Percentiles rank a stretch among this genome's conserved stretches.
These are phyloP conservation scores for Galerina marginata DNA, from an alignment of 768 basidiomycete genomes.

Conservation along the genomic window DNA sequence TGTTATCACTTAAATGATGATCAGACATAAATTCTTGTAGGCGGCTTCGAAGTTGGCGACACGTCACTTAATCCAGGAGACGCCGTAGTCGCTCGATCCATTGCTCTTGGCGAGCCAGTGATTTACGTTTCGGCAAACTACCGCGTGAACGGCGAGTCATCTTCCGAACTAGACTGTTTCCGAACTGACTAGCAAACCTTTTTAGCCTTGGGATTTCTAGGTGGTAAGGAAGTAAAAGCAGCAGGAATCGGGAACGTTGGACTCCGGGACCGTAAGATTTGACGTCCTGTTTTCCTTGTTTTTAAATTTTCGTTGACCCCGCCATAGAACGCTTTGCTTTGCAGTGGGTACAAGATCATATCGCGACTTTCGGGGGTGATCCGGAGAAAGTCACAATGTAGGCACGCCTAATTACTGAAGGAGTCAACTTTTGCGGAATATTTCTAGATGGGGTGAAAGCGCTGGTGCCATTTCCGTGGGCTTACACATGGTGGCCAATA, in stretches of 20 bases:
- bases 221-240: constrained; percentile 41
- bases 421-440: neutral
- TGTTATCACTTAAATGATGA: neutral
- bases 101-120: constrained; percentile 36
- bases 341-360: constrained; percentile 59
- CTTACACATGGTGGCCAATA: constrained; percentile 20
- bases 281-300: neutral
- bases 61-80: constrained; percentile 27
- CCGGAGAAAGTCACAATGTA: constrained; percentile 47
- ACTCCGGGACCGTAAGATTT: constrained; percentile 51
- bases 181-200: neutral
- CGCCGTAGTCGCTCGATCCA: constrained; percentile 37
- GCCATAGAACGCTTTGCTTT: constrained; percentile 50
- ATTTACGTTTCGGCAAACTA: constrained; percentile 48
- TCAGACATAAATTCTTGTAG: constrained; percentile 13
- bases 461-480: constrained; percentile 28
- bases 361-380: constrained; percentile 58
- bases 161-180: neutral
- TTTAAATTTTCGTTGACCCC: too few relatives aligned
- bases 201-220: constrained; percentile 46
- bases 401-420: neutral
- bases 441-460: constrained; percentile 27
- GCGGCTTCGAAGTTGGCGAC: constrained; percentile 37
- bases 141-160: constrained; percentile 34
- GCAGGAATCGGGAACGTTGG: constrained; percentile 55